These are phyloP conservation scores for Lolium perenne DNA, from an alignment of 176 grass and related monocot genomes.

Conservation along the genomic window DNA sequence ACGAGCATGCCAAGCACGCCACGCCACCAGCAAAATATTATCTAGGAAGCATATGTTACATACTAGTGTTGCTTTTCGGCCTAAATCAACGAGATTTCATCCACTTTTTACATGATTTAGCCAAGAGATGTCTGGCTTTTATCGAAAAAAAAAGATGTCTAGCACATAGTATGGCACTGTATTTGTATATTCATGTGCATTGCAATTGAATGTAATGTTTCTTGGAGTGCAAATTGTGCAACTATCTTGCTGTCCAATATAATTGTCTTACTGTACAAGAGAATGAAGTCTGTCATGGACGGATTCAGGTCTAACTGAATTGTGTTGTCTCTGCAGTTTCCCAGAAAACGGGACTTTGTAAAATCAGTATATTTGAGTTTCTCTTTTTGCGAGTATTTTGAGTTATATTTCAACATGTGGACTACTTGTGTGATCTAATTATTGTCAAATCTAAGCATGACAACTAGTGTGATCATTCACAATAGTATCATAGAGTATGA, in stretches of 20 bases:
- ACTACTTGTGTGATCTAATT: not conserved
- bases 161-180: not conserved
- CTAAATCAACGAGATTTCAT: not conserved
- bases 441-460: not conserved
- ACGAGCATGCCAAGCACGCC: too few relatives aligned
- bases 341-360: not conserved
- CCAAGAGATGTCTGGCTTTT: not conserved
- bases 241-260: not conserved
- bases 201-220: not conserved
- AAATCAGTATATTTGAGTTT: not conserved
- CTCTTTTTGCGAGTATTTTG: not conserved
- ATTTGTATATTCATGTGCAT: not conserved
- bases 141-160: not conserved
- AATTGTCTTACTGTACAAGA: not conserved
- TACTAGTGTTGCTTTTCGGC: not conserved
- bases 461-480: not conserved
- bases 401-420: not conserved
- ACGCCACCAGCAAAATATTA: too few relatives aligned
- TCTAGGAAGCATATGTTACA: not conserved
- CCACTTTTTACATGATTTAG: not conserved
- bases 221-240: not conserved
- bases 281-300: conserved; percentile 9
- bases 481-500: not conserved
- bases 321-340: not conserved
- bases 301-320: conserved; percentile 28